A percentile compares a stretch with the other conserved stretches of the same genome.
Evolutionary conservation across 306 rosid species (phyloP).

Genomic region (Vigna unguiculata): DNA sequence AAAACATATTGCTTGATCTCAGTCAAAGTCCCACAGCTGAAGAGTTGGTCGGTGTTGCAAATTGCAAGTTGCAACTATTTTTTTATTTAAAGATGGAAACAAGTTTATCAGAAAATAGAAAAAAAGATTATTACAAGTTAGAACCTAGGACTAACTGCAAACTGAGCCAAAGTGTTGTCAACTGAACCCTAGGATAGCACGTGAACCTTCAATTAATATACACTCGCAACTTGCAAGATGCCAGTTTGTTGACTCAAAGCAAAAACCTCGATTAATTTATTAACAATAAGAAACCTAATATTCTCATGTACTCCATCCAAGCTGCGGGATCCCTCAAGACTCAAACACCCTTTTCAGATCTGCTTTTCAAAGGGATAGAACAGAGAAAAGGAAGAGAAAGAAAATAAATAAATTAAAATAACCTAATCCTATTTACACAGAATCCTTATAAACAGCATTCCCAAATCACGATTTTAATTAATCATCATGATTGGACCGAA

Average conservation of each 20-base stretch:
- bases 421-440: neutral
- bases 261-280: constrained; percentile 5
- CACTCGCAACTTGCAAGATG: neutral
- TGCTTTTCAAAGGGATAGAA: neutral
- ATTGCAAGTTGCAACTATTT: neutral
- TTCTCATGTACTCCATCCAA: constrained; percentile 9
- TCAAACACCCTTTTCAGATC: constrained; percentile 37
- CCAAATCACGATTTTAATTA: neutral
- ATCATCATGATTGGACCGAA: constrained; percentile 14
- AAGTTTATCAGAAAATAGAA: neutral
- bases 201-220: neutral
- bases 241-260: constrained; percentile 25
- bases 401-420: neutral
- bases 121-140: neutral
- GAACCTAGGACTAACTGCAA: constrained; percentile 31
- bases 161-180: neutral
- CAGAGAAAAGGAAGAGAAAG: neutral
- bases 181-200: constrained; percentile 1
- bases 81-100: neutral
- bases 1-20: no score
- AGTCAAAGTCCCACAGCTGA: neutral
- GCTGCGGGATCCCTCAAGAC: neutral
- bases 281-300: neutral
- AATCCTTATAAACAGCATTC: neutral
- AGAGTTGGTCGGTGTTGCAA: neutral